Conservation (phyloP, 805 yeast genomes). For the Candida insectorum region DNA sequence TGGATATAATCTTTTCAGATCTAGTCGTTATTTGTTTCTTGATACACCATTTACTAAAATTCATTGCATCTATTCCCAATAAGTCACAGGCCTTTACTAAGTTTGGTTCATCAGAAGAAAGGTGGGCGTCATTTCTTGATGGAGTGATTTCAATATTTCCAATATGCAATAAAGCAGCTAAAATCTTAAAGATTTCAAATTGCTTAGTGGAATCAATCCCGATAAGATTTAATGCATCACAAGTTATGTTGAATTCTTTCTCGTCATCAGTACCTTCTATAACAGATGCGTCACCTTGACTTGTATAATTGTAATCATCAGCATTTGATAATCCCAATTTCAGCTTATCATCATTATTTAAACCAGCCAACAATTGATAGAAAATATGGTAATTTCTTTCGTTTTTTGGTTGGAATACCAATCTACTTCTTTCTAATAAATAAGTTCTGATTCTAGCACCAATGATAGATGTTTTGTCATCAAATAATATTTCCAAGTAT, state of each 20-base stretch:
- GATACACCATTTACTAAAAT: conserved; percentile 85
- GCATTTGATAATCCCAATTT: conserved; percentile 61
- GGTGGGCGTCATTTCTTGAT: conserved; percentile 76
- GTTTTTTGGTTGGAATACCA: conserved; percentile 85
- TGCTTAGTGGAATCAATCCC: conserved; percentile 66
- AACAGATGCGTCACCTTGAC: conserved; percentile 77
- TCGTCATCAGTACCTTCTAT: conserved; percentile 82
- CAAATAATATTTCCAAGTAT: conserved; percentile 86
- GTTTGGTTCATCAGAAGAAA: conserved; percentile 84
- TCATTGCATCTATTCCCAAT: conserved; percentile 70
- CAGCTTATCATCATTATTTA: conserved; percentile 51
- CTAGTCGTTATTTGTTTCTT: conserved; percentile 92
- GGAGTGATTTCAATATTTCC: conserved; percentile 90
- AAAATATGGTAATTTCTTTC: conserved; percentile 96
- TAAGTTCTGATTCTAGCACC: conserved; percentile 96
- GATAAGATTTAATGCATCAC: conserved; percentile 71
- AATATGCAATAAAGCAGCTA: conserved; percentile 86
- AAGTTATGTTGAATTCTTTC: conserved; percentile 71
- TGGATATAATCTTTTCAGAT: conserved; percentile 85
- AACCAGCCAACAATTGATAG: conserved; percentile 82
- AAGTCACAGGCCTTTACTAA: conserved; percentile 79
- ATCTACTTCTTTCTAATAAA: conserved; percentile 86
- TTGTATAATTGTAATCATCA: conserved; percentile 73
- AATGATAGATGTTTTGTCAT: conserved; percentile 68
- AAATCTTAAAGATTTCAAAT: conserved; percentile 64